Base-by-base conservation (phyloP, 139 green algal genomes). In the Coelastrella sp. region DNA sequence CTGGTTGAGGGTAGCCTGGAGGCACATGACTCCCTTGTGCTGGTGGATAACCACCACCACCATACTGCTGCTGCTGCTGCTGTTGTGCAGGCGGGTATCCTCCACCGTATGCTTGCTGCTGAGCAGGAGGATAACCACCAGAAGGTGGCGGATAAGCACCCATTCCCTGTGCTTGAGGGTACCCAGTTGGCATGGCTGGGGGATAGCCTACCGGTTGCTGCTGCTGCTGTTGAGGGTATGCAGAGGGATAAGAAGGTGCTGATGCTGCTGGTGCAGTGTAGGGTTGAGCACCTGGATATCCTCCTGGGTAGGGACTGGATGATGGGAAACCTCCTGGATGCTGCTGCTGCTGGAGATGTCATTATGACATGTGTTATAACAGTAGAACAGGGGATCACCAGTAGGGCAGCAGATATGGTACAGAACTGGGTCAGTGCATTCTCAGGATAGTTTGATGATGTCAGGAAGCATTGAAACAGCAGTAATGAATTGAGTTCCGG, bases 171-270 rank as follows among this genome's bases (percentile, higher is more conserved):
- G 11, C 1, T 23, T 9, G 1, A 0, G 45, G 45, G 45, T 57
- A 57, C 15, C 45, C 45, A 57, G 11, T 13, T 23, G 45, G n/a
- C n/a, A n/a, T 13, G 45, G 45, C 45, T 9, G 53, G 53, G 21
- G 53, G 53, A 27, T 64, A 64, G 7, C 53, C 53, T 27, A 27
- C 11, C 1, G 62, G 69, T 25, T 59, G 69, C 66, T 75, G 66
- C 66, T 75, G 66, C 66, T 75, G 66, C 66, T 75, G 69, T 2
- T n/a, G 69, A 23, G 69, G 40, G 41, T 60, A 60, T 30, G 69
- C 25, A 17, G 6, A 23, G 0, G 40, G 23, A 13, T 60, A 62
- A 8, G 40, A 40, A 38, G 23, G 69, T 30, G 40, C 40, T 27
- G 19, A 27, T 34, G 40, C 13, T 43, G 25, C 19, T 1, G 32